Conservation (phyloP, 176 grass and related monocot species). For the Aegilops longissima region DNA sequence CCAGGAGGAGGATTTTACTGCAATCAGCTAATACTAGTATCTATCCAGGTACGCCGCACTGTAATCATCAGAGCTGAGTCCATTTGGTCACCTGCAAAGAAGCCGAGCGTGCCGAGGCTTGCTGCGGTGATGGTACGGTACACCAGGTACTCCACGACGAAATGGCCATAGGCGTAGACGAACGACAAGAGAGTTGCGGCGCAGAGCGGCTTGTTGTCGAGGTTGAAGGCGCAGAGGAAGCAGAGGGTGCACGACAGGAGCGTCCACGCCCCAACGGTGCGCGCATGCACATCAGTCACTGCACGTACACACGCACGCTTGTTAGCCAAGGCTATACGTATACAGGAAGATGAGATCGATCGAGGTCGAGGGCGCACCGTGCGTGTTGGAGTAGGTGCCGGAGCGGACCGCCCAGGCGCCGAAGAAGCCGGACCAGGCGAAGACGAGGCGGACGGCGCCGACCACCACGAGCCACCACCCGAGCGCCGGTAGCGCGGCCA, state of each 20-base stretch:
- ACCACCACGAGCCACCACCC: constrained; percentile 68
- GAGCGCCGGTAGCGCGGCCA: constrained; percentile 32
- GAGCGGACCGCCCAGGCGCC: constrained; percentile 43
- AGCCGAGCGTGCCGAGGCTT: background rate
- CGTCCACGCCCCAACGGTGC: background rate
- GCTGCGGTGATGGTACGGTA: background rate
- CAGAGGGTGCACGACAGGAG: background rate
- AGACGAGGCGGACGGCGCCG: constrained; percentile 42
- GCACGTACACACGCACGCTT: background rate
- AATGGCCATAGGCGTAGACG: background rate
- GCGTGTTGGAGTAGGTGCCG: constrained; percentile 44
- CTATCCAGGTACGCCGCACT: no score
- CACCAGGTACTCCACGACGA: background rate
- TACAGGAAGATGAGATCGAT: background rate
- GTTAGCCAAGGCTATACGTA: background rate
- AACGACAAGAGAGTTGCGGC: background rate
- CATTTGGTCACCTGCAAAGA: background rate
- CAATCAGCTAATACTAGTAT: no score
- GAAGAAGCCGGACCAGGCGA: constrained; percentile 63
- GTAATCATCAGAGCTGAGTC: background rate
- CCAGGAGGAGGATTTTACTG: no score
- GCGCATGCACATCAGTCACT: background rate
- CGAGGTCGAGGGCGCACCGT: constrained; percentile 17
- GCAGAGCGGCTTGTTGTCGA: background rate
- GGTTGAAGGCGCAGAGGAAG: constrained; percentile 13